A percentile compares a stretch with the other conserved stretches of the same genome.
Conservation (phyloP, 2,329 filamentous ascomycete species). For the Emmonsia crescens region DNA sequence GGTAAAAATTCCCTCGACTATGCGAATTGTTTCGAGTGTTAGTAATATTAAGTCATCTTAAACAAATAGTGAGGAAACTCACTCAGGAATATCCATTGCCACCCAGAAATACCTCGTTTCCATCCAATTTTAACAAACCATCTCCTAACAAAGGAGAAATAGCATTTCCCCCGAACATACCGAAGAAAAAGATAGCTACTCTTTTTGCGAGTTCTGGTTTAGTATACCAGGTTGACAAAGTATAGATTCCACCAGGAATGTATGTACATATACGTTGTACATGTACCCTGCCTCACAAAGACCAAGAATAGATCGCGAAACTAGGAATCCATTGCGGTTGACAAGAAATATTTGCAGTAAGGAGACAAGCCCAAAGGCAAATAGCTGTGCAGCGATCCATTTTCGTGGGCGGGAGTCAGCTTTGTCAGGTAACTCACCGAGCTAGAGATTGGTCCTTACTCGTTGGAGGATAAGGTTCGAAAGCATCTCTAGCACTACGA, state of each 20-base stretch:
- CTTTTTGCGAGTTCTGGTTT: constrained; percentile 37
- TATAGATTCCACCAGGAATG: constrained; percentile 43
- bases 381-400: constrained; percentile 41
- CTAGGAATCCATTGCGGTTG: constrained; percentile 36
- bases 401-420: constrained; percentile 29
- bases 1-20: constrained; percentile 39
- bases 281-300: constrained; percentile 42
- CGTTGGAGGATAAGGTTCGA: constrained; percentile 34
- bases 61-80: constrained; percentile 7
- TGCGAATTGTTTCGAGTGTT: not conserved
- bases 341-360: constrained; percentile 36
- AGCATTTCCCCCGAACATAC: constrained; percentile 43
- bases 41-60: not conserved
- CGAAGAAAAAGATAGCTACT: constrained; percentile 43
- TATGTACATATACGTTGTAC: too few relatives aligned
- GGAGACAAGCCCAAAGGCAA: constrained; percentile 39
- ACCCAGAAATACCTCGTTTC: constrained; percentile 34
- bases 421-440: too few relatives aligned
- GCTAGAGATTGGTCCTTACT: constrained; percentile 3
- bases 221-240: constrained; percentile 43
- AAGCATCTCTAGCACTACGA: constrained; percentile 42
- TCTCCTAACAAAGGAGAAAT: constrained; percentile 41
- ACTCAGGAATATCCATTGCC: constrained; percentile 45
- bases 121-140: constrained; percentile 38
- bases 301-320: constrained; percentile 36